Percentiles rank a stretch among this genome's conserved stretches.
Evolutionary conservation across 75 land plant species (phyloP).

Genomic region (Picea glauca): DNA sequence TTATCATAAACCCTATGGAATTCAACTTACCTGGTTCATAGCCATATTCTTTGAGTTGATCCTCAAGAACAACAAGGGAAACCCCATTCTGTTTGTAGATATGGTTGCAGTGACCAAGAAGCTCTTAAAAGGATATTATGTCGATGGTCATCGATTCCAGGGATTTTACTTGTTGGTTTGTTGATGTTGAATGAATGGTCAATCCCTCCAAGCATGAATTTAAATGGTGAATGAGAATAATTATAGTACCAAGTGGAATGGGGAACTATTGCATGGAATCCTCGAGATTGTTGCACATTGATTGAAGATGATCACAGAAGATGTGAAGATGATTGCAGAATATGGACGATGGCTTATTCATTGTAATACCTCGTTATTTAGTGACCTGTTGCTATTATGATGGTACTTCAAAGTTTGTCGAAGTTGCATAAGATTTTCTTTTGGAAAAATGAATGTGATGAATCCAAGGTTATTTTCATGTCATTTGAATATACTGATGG

Average conservation of each 20-base stretch:
- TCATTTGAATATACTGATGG: too few species aligned
- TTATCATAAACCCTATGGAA: too few species aligned
- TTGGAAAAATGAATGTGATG: too few species aligned
- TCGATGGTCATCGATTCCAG: constrained; percentile 61
- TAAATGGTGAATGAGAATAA: background rate
- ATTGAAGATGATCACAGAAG: constrained; percentile 10
- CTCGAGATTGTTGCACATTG: constrained; percentile 12
- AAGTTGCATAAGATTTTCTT: too few species aligned
- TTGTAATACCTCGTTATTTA: too few species aligned
- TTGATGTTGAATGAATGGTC: constrained; percentile 32
- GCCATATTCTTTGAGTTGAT: constrained; percentile 35
- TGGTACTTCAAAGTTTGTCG: too few species aligned
- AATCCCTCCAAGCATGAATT: constrained; percentile 49
- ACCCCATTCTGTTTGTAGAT: constrained; percentile 58
- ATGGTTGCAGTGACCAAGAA: constrained; percentile 68
- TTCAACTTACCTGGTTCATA: constrained; percentile 25
- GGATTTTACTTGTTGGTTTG: constrained; percentile 35
- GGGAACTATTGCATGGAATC: constrained; percentile 15
- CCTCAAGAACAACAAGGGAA: constrained; percentile 40
- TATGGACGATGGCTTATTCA: background rate
- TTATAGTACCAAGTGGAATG: constrained; percentile 17
- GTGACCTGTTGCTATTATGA: too few species aligned
- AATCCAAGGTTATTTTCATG: too few species aligned
- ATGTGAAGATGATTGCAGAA: constrained; percentile 18
- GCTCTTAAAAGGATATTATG: constrained; percentile 82